These are phyloP conservation scores for Cyberlindnera suaveolens DNA, from an alignment of 805 yeast species.

Conservation along the genomic window DNA sequence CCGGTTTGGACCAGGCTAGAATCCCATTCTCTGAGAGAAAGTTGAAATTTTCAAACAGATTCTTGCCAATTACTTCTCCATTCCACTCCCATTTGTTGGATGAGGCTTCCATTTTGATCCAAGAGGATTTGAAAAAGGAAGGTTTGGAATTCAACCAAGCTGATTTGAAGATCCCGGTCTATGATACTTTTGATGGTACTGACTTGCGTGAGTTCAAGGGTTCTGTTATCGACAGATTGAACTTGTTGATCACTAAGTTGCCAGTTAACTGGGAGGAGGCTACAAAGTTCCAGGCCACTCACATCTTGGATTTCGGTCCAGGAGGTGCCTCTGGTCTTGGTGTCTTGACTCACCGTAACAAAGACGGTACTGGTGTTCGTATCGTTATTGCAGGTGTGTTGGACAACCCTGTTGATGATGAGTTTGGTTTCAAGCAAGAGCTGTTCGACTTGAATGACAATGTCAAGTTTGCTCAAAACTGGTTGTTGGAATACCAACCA, in stretches of 20 bases:
- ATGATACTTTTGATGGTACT: constrained; percentile 79
- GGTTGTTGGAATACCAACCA: constrained; percentile 88
- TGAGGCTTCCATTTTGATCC: constrained; percentile 62
- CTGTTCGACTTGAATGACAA: constrained; percentile 64
- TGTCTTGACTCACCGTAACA: constrained; percentile 91
- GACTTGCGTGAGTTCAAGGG: constrained; percentile 58
- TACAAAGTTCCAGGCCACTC: constrained; percentile 76
- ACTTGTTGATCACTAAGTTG: constrained; percentile 76
- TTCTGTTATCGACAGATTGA: constrained; percentile 61
- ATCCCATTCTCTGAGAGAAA: constrained; percentile 92
- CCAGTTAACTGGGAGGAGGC: constrained; percentile 96
- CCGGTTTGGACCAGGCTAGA: constrained; percentile 93
- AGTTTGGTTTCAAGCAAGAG: constrained; percentile 94
- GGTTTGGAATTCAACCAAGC: constrained; percentile 49
- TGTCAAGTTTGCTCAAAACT: constrained; percentile 79
- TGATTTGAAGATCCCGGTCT: constrained; percentile 77
- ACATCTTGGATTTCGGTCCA: constrained; percentile 95
- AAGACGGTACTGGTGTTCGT: constrained; percentile 97
- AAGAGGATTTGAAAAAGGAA: constrained; percentile 55
- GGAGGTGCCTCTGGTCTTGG: constrained; percentile 98
- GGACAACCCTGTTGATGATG: constrained; percentile 64
- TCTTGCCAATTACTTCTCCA: constrained; percentile 92
- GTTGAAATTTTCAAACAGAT: constrained; percentile 86
- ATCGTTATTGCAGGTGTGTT: constrained; percentile 89
- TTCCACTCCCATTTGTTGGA: constrained; percentile 88